Conservation (phyloP, 2,329 filamentous ascomycete species). For the Domatiomyces globalis region DNA sequence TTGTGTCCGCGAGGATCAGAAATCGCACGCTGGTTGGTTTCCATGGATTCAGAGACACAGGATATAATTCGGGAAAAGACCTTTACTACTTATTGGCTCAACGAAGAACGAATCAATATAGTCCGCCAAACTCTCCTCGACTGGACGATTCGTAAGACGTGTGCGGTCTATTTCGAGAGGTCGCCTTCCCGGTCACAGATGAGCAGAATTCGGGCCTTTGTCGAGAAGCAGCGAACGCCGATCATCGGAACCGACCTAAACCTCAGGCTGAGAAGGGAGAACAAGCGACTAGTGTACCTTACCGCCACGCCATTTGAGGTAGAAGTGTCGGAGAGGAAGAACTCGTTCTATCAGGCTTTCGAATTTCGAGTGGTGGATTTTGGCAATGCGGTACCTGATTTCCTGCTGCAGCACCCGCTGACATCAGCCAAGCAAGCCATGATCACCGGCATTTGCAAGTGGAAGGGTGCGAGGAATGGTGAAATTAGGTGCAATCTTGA, state of each 20-base stretch:
- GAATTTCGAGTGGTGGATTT: not conserved
- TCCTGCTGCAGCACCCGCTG: conserved; percentile 1
- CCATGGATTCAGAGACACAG: not conserved
- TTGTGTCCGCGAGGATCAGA: not conserved
- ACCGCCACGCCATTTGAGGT: not conserved
- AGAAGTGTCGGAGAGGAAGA: not conserved
- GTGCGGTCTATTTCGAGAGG: not conserved
- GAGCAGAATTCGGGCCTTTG: not conserved
- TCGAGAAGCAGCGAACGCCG: not conserved
- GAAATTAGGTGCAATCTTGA: not conserved
- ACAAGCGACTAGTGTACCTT: not conserved
- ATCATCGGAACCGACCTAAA: not conserved
- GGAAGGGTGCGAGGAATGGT: not conserved
- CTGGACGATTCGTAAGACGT: not conserved
- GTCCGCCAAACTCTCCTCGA: not conserved
- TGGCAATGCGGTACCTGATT: not conserved
- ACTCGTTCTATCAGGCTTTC: not conserved
- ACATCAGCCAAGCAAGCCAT: not conserved
- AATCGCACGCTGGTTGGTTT: not conserved
- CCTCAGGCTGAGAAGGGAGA: not conserved
- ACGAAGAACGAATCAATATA: not conserved
- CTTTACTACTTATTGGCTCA: not conserved
- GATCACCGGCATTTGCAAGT: not conserved
- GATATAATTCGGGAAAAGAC: not conserved
- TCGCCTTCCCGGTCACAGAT: not conserved